Conservation (phyloP, 1,284 basidiomycete genomes). For the Apiotrichum porosum region DNA sequence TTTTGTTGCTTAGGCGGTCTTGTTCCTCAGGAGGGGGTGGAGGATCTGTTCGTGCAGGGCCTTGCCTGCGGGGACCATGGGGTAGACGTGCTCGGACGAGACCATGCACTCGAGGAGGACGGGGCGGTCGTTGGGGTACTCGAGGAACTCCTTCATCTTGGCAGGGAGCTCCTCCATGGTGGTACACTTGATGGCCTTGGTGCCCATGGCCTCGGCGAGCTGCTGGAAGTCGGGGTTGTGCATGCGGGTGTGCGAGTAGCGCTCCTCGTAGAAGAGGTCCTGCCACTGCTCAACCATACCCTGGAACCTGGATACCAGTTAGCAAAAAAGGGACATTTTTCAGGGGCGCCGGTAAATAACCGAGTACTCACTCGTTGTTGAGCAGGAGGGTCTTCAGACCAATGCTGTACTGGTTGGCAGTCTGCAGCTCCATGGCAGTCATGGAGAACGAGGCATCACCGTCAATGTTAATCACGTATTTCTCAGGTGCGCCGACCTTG, state of each 20-base stretch:
- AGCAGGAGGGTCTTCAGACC: slow-evolving; percentile 85
- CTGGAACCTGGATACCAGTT: too few relatives aligned
- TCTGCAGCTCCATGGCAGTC: slow-evolving; percentile 98
- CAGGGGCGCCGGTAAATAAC: too few relatives aligned
- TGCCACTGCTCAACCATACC: slow-evolving; percentile 99
- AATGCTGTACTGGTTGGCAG: slow-evolving; percentile 83
- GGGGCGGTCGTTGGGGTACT: slow-evolving; percentile 75
- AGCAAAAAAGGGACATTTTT: too few relatives aligned
- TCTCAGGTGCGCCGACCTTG: slow-evolving; percentile 90
- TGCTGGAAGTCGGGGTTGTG: slow-evolving; percentile 88
- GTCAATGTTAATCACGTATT: slow-evolving; percentile 92
- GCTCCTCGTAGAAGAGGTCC: slow-evolving; percentile 84
- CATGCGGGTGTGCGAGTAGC: slow-evolving; percentile 94
- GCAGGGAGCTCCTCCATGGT: slow-evolving; percentile 70
- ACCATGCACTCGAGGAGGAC: slow-evolving; percentile 88
- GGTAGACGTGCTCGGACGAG: slow-evolving; percentile 88
- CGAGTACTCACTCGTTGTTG: slow-evolving; percentile 92
- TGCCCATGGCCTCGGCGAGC: slow-evolving; percentile 83
- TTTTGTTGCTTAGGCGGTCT: slow-evolving; percentile 17
- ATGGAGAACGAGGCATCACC: slow-evolving; percentile 98
- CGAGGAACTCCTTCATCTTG: slow-evolving; percentile 98
- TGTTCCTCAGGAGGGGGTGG: slow-evolving; percentile 29
- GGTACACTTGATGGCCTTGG: slow-evolving; percentile 78
- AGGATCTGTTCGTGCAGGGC: slow-evolving; percentile 79
- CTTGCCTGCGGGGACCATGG: slow-evolving; percentile 76